Base-by-base conservation (phyloP, 176 grass and related monocot species). In the Lolium multiflorum region DNA sequence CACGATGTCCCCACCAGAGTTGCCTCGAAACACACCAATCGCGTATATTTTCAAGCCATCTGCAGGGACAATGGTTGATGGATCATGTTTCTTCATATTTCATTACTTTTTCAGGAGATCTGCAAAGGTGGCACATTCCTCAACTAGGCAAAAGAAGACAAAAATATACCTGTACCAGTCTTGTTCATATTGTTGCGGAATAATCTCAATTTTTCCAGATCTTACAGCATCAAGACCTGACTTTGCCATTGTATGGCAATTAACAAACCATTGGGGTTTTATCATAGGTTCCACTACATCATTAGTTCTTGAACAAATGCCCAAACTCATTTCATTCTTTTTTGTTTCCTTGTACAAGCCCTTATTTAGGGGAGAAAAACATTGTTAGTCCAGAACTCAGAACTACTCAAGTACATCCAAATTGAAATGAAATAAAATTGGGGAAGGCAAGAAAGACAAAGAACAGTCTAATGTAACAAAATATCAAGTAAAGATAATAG, bases 241-340 rank as follows among this genome's bases (percentile, higher is more conserved):
- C 74, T 89, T 98, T 79, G 89, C 95, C 95, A 98, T 98, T 24
- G 83, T 90, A 66, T 87, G 76, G 65, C 95, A 98, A 79, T 87
- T 88, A 82, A 98, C 93, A 89, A 95, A 95, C 91, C 95, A 98
- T 63, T 98, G 95, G 21, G 93, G 91, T 71, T 93, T 98, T 82
- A 98, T 77, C 91, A 93, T 93, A 31, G 95, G 93, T 70, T 98
- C 93, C 31, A 98, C 85, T 22, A 98, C 91, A 80, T 98, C 95
- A 84, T 88, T 90, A 87, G 63, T 93, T 86, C 95, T 93, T 60
- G 95, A 98, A 90, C 95, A 98, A 78, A 93, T 73, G 14, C 95
- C 95, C 82, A 98, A 88, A 31, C 72, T 95, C 95, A 98, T 98
- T 98, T 95, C 93, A 38, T 98, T 98, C 82, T 95, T 98, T 82